phyloP scores from a whole-genome alignment of 1,139 yeast species.

The Pichia sp. region DNA sequence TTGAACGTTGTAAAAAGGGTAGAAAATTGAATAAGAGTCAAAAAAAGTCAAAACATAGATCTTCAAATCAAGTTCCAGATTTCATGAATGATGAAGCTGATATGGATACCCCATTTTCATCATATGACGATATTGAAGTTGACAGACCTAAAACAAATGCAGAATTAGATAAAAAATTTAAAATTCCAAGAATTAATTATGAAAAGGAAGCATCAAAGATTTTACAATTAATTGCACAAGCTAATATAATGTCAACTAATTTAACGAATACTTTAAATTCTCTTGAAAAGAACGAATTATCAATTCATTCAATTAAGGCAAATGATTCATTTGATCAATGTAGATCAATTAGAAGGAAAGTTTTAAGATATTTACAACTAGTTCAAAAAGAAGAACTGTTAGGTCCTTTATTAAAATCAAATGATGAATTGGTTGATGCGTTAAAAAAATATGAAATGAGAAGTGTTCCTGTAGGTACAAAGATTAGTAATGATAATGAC shows the following conservation, averaged over 20 bases:
- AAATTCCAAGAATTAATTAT: constrained; percentile 64
- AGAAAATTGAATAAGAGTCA: constrained; percentile 2
- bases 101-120: constrained; percentile 30
- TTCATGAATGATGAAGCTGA: constrained; percentile 47
- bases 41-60: constrained; percentile 5
- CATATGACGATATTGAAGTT: constrained; percentile 5
- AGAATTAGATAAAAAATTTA: constrained; percentile 51
- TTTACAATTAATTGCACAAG: constrained; percentile 61
- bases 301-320: constrained; percentile 58
- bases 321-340: constrained; percentile 64
- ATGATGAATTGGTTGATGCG: constrained; percentile 77
- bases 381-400: constrained; percentile 79
- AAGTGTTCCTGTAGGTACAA: constrained; percentile 37
- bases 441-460: constrained; percentile 61
- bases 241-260: constrained; percentile 70
- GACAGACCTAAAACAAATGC: constrained; percentile 23
- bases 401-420: constrained; percentile 80
- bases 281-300: constrained; percentile 44
- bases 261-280: constrained; percentile 57
- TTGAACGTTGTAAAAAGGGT: constrained; percentile 31
- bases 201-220: constrained; percentile 71
- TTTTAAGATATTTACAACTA: constrained; percentile 73
- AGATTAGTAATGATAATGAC: constrained; percentile 25
- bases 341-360: constrained; percentile 66
- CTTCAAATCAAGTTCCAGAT: constrained; percentile 28